A percentile compares a stretch with the other conserved stretches of the same genome.
Conservation (phyloP, 2,329 filamentous ascomycete species). For the Chaetomium sp. region DNA sequence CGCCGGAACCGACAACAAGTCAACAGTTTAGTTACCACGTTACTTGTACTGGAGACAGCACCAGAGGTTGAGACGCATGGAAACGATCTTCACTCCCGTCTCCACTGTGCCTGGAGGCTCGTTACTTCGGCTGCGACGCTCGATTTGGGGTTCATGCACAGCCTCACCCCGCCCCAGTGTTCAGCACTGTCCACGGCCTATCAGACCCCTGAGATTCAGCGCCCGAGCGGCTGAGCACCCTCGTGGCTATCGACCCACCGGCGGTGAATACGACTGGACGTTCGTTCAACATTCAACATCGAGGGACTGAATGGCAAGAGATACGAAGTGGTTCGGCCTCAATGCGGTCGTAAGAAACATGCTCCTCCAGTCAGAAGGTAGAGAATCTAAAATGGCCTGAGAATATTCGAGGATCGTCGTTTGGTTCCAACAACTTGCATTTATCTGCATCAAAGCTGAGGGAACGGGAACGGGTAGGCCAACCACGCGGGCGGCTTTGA, state of each 20-base stretch:
- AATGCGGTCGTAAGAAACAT: not conserved
- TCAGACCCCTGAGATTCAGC: constrained; percentile 22
- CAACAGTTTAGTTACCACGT: not conserved
- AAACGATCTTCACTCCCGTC: constrained; percentile 4
- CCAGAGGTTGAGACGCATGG: not conserved
- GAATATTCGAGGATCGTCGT: not conserved
- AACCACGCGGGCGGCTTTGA: no score
- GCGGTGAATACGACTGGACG: constrained; percentile 12
- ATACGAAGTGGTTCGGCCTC: constrained; percentile 15
- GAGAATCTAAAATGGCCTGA: not conserved
- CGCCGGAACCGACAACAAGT: not conserved
- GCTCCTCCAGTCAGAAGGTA: not conserved
- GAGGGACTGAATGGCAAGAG: not conserved
- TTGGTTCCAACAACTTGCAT: not conserved
- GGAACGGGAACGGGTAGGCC: not conserved
- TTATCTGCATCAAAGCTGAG: not conserved
- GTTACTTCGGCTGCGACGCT: constrained; percentile 1
- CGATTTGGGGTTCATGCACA: constrained; percentile 27
- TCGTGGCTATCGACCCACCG: constrained; percentile 10
- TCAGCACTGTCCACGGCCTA: constrained; percentile 27
- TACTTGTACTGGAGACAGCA: not conserved
- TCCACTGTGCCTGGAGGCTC: not conserved
- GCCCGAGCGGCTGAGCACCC: constrained; percentile 22
- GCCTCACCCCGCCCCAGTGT: constrained; percentile 30
- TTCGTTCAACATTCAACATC: no score